Evolutionary conservation across 179 eudicot species (phyloP), one percentile per base, ranked within the genome.

Genomic region (Nepenthes alata): DNA sequence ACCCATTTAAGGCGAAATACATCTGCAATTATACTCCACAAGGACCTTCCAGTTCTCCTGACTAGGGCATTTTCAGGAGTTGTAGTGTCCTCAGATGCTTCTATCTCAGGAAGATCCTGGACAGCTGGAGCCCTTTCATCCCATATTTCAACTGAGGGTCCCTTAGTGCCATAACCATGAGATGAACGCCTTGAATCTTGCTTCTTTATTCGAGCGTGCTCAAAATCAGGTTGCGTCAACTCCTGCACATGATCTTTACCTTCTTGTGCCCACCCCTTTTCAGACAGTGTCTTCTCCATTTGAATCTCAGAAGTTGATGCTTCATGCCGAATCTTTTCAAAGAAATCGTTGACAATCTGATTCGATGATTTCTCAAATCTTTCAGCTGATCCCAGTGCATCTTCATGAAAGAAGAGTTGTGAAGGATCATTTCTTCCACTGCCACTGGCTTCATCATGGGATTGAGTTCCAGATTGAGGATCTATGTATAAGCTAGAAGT

Each of bases 31-130:
- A 76, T 37, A 61, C 72, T 85, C 93, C 88, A 86, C 64, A 91
- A 64, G 47, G 95, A 84, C 71, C 83, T 89, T 13, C 95, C 93
- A 39, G 67, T 75, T 74, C 88, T 84, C 75, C 63, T 83, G 63
- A 55, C 71, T 66, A 74, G 47, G 14, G 48, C 65, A 59, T 61
- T 73, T n/a, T 37, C 74, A 48, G 76, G 53, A 48, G 79, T 59
- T 57, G 16, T 57, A 45, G 65, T 13, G 63, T 37, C 66, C 49
- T 74, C 82, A 36, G 67, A 67, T 38, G 67, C 60, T 64, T 74
- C 85, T 47, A 53, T 38, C 37, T 67, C 77, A 9, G 72, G 57
- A 57, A 71, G 67, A 63, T 68, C 81, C 47, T 55, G 74, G 61
- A 60, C 60, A 56, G 83, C 66, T 37, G 75, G 78, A 66, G 67